phyloP scores from a whole-genome alignment of 2,329 filamentous ascomycete genomes.

The Bipolaris gigantea region DNA sequence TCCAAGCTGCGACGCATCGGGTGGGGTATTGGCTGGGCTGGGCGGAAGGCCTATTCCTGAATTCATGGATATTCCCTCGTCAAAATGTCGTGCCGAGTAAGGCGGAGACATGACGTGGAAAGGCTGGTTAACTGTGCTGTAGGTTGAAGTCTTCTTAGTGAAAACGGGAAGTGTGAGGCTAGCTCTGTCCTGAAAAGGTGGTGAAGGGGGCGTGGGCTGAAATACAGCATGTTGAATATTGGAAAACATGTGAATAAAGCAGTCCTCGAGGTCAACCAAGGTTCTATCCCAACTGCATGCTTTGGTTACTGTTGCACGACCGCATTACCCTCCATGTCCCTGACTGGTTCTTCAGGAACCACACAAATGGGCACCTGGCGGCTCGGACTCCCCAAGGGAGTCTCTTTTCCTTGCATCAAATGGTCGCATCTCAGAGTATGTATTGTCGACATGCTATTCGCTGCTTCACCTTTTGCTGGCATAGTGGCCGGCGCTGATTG shows the following conservation, averaged over 20 bases:
- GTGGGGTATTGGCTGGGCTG: background rate
- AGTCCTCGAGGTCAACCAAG: background rate
- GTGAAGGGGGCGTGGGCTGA: background rate
- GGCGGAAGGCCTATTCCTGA: slow-evolving; percentile 4
- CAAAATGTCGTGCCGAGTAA: background rate
- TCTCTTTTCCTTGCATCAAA: slow-evolving; percentile 19
- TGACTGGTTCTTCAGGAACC: slow-evolving; percentile 46
- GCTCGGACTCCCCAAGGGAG: slow-evolving; percentile 29
- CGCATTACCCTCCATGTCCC: slow-evolving; percentile 43
- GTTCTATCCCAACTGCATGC: slow-evolving; percentile 2
- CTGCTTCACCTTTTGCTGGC: slow-evolving; percentile 26
- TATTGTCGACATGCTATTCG: slow-evolving; percentile 15
- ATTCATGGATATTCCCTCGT: background rate
- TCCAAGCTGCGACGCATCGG: background rate
- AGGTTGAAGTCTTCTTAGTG: background rate
- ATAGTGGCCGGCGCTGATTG: slow-evolving; percentile 28
- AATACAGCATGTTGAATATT: background rate
- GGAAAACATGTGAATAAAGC: background rate
- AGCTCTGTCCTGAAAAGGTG: background rate
- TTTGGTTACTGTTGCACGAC: slow-evolving; percentile 19
- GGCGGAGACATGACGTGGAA: background rate
- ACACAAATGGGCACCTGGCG: slow-evolving; percentile 49
- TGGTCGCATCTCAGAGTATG: slow-evolving; percentile 13
- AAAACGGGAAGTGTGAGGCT: background rate
- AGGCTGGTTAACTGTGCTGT: background rate